Base-by-base conservation (phyloP, 2,329 filamentous ascomycete species). In the Alternaria atra region DNA sequence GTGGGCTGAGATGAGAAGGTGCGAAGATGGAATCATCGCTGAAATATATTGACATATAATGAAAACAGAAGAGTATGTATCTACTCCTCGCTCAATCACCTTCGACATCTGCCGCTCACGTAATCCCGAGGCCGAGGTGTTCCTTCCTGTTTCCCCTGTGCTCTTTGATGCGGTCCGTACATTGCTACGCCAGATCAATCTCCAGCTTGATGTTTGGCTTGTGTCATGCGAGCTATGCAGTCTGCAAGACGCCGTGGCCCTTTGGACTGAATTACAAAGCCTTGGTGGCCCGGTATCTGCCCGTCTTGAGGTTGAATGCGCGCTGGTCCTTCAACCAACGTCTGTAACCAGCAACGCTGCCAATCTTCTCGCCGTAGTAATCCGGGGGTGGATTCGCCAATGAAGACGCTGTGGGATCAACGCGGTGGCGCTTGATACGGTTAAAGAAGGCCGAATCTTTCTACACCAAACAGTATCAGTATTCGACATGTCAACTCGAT, bases 321-420 rank as follows among this genome's bases (percentile, higher is more conserved):
- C 94, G 86, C 84, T 98, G 95, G 76, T 99, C 95, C 85, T 97
- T 98, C 74, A 99, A 82, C 95, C 95, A 99, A 79, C 93, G 90
- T 73, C 95, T 85, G 80, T 98, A 99, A 47, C 92, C 94, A 55
- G 89, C 86, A 23, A 98, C 93, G 73, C 93, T 97, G 52, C 91
- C 92, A 72, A 99, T 97, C 86, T 97, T 98, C 83, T 99, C 95
- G 72, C 95, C 95, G 75, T 99, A 99, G 81, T 97, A 99, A 78
- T 99, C 95, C 43, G 94, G 94, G 1, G 97, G 92, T 17, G 95
- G 95, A 82, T 98, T 98, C 53, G 92, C 88, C 70, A 95, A 90
- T 40, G 92, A 97, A 64, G 93, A 96, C 55, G 91, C 90, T 15
- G 90, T 91, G 4, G 95, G 94, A 78, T 99, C 94, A 63, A 97